Evolutionary conservation across 768 basidiomycete genomes (phyloP).

Genomic region (Russula abietina): DNA sequence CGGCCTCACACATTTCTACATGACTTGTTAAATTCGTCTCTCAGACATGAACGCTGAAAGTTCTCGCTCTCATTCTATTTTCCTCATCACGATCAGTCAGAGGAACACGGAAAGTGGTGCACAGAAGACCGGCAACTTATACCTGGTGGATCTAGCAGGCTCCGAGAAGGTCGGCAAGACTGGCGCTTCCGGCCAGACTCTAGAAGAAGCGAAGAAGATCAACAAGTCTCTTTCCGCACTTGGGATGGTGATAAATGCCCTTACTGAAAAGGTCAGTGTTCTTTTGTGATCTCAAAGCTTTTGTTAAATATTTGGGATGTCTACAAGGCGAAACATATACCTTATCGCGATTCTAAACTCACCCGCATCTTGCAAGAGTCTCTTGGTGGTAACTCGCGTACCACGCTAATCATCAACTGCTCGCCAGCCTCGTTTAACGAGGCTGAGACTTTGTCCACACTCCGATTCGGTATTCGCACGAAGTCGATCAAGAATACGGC

Average conservation of each 20-base stretch:
- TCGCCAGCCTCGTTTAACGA: conserved; percentile 98
- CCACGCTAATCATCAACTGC: conserved; percentile 99
- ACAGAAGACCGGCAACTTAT: conserved; percentile 93
- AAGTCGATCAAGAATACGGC: conserved; percentile 99
- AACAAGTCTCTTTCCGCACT: conserved; percentile 97
- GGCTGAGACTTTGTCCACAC: conserved; percentile 88
- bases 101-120: conserved; percentile 94
- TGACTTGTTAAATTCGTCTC: conserved; percentile 13
- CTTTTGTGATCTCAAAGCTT: conserved; percentile 84
- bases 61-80: conserved; percentile 98
- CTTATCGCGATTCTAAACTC: conserved; percentile 98
- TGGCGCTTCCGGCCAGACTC: conserved; percentile 95
- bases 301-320: conserved; percentile 82
- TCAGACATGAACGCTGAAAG: conserved; percentile 99
- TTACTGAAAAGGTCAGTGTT: conserved; percentile 85
- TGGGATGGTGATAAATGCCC: conserved; percentile 98
- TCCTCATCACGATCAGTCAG: conserved; percentile 95
- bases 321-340: conserved; percentile 84
- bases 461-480: conserved; percentile 99
- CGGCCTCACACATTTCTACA: neutral
- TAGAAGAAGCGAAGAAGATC: conserved; percentile 99
- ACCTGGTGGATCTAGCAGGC: conserved; percentile 96
- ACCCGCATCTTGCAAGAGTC: conserved; percentile 99
- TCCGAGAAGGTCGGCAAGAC: conserved; percentile 99
- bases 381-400: conserved; percentile 88